Conservation (phyloP, 148 eudicot genomes). For the Fagopyrum homotropicum region DNA sequence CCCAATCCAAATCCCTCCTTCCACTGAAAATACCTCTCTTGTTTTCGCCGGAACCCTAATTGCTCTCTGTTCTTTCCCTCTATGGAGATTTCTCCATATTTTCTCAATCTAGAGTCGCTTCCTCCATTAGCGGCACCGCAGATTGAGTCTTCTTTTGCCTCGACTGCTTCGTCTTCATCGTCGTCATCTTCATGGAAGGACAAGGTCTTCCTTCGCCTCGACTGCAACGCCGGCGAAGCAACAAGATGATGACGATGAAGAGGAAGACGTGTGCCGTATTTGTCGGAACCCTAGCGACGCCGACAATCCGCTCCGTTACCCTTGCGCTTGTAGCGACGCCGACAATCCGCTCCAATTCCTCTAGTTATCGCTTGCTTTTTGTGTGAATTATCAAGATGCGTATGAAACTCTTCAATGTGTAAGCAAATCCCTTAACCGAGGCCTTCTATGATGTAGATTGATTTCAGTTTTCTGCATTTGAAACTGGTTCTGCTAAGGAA, state of each 20-base stretch:
- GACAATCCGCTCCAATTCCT: neutral
- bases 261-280: constrained; percentile 79
- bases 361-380: constrained; percentile 7
- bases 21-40: constrained; percentile 5
- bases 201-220: constrained; percentile 21
- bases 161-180: constrained; percentile 19
- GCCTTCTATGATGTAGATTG: too few relatives aligned
- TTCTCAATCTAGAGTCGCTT: constrained; percentile 8
- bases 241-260: constrained; percentile 61
- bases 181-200: constrained; percentile 17
- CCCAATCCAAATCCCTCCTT: neutral
- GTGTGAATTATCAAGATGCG: neutral
- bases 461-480: too few relatives aligned
- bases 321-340: constrained; percentile 76
- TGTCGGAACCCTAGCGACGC: constrained; percentile 77
- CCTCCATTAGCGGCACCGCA: constrained; percentile 3
- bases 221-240: constrained; percentile 8
- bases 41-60: constrained; percentile 23
- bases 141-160: constrained; percentile 15
- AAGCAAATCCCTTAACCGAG: neutral
- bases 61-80: neutral
- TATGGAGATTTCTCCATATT: constrained; percentile 40
- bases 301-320: constrained; percentile 76
- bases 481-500: too few relatives aligned
- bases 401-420: neutral